A percentile compares a stretch with the other conserved stretches of the same genome.
Evolutionary conservation across 345 rosid species (phyloP).

Genomic region (Luvunga scandens): DNA sequence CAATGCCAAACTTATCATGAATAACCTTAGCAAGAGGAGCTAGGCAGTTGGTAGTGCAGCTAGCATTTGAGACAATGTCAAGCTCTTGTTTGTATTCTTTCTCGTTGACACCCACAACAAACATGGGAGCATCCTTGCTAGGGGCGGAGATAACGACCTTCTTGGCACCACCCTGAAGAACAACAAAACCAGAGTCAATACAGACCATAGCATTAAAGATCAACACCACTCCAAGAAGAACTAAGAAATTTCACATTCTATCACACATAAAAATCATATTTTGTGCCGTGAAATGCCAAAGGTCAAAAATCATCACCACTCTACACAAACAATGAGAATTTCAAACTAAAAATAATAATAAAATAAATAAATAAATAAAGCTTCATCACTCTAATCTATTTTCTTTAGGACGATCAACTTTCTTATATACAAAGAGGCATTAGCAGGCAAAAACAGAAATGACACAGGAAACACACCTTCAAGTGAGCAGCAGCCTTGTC

Average conservation of each 20-base stretch:
- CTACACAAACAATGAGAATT: neutral
- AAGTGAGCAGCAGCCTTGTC: slow-evolving; percentile 94
- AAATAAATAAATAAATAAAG: too few species aligned
- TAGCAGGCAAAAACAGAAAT: neutral
- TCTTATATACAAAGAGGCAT: neutral
- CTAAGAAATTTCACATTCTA: neutral
- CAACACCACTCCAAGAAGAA: neutral
- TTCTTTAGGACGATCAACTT: neutral
- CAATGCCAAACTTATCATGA: slow-evolving; percentile 82
- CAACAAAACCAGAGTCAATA: neutral
- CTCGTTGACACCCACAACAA: slow-evolving; percentile 91
- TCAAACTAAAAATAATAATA: too few species aligned
- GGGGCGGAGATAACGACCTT: slow-evolving; percentile 91
- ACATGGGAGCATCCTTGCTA: slow-evolving; percentile 97
- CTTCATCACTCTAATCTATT: neutral
- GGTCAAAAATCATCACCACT: neutral
- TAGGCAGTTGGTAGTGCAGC: slow-evolving; percentile 97
- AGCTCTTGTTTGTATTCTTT: slow-evolving; percentile 79
- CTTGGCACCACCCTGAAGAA: slow-evolving; percentile 88
- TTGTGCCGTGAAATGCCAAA: neutral
- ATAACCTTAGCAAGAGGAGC: slow-evolving; percentile 97
- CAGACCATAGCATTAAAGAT: neutral
- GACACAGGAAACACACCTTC: slow-evolving; percentile 46
- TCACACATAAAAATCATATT: neutral
- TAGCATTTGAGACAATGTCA: slow-evolving; percentile 82